Percentiles rank a stretch among this genome's conserved stretches.
Evolutionary conservation across 257 asterid species (phyloP).

Genomic region (Solanum dulcamara): DNA sequence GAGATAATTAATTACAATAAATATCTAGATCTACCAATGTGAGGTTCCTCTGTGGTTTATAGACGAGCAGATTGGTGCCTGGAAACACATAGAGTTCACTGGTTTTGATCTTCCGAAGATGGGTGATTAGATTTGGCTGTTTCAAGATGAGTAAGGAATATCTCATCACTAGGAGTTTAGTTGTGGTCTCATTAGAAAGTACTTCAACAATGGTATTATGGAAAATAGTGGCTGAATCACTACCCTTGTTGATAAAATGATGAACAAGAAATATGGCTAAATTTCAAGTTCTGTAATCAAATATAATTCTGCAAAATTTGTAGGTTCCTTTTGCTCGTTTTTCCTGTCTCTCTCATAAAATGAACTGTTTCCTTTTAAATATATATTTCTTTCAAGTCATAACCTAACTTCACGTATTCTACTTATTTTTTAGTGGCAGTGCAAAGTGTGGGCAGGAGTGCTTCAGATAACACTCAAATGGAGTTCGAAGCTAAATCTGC

Average conservation of each 20-base stretch:
- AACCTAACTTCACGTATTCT: background rate
- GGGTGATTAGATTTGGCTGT: background rate
- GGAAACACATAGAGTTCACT: background rate
- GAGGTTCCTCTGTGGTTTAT: background rate
- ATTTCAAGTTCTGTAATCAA: background rate
- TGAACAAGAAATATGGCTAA: background rate
- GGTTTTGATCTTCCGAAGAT: background rate
- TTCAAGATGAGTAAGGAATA: background rate
- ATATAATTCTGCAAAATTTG: background rate
- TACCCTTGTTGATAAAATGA: background rate
- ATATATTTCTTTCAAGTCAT: background rate
- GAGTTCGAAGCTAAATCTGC: constrained; percentile 96
- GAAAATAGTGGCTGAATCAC: background rate
- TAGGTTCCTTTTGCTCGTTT: background rate
- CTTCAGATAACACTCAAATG: constrained; percentile 50
- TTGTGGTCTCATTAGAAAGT: background rate
- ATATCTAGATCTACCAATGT: background rate
- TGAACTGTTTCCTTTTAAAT: background rate
- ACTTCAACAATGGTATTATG: background rate
- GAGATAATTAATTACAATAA: background rate
- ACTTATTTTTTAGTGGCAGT: constrained; percentile 16
- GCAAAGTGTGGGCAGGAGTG: constrained; percentile 43
- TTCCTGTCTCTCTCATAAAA: background rate
- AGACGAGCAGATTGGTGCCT: background rate
- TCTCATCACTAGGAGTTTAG: background rate